These are phyloP conservation scores for Cryptomeria japonica DNA, from an alignment of 75 land plant genomes.

Conservation along the genomic window DNA sequence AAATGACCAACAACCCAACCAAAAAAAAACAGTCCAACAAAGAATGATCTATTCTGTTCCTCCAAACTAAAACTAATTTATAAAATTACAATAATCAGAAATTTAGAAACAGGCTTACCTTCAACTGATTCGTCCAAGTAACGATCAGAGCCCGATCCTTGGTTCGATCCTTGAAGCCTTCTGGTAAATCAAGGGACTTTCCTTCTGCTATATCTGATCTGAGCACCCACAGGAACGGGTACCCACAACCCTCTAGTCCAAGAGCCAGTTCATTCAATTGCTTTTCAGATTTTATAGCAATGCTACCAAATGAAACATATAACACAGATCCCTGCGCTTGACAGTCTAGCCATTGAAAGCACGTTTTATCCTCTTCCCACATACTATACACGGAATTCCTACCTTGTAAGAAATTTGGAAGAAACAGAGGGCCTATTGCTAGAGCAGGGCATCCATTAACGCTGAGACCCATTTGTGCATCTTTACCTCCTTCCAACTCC, in stretches of 20 bases:
- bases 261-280: conserved; percentile 9
- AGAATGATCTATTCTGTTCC: too few relatives aligned
- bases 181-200: neutral
- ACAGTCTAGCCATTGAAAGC: conserved; percentile 16
- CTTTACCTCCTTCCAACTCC: conserved; percentile 13
- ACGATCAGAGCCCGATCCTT: neutral
- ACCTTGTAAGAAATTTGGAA: neutral
- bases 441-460: neutral
- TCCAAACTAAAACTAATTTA: too few relatives aligned
- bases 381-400: neutral
- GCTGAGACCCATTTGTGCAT: neutral
- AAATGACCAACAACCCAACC: too few relatives aligned
- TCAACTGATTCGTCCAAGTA: conserved; percentile 11
- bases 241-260: conserved; percentile 3
- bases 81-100: too few relatives aligned
- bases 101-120: neutral
- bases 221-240: conserved; percentile 20
- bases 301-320: conserved; percentile 23
- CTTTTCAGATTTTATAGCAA: neutral
- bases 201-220: conserved; percentile 14
- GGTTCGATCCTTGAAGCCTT: conserved; percentile 13
- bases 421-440: neutral
- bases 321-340: conserved; percentile 9
- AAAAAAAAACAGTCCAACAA: too few relatives aligned
- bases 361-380: conserved; percentile 24